Evolutionary conservation across 2,329 filamentous ascomycete genomes (phyloP).

Genomic region (Fusarium buxicola): DNA sequence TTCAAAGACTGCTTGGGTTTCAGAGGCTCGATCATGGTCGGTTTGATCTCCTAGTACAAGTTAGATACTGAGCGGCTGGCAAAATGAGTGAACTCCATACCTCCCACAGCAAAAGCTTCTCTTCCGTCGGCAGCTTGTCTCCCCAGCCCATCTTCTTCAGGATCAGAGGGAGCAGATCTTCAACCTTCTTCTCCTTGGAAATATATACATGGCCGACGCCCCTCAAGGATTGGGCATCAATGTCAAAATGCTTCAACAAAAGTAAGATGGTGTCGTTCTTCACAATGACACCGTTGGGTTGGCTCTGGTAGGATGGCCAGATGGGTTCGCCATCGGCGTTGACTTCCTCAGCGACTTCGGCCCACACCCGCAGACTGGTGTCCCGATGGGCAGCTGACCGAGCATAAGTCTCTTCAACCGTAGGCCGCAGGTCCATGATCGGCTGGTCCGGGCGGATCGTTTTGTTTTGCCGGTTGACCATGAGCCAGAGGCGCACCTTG

Average conservation of each 20-base stretch:
- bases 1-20: constrained; percentile 91
- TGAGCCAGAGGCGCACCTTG: constrained; percentile 87
- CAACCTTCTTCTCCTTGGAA: constrained; percentile 86
- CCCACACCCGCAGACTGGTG: constrained; percentile 84
- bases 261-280: constrained; percentile 79
- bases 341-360: constrained; percentile 79
- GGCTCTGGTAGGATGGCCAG: constrained; percentile 75
- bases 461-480: constrained; percentile 99
- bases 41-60: constrained; percentile 82
- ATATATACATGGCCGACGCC: constrained; percentile 90
- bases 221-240: constrained; percentile 76
- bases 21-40: constrained; percentile 94
- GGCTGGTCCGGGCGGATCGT: constrained; percentile 92
- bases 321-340: constrained; percentile 74
- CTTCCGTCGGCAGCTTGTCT: constrained; percentile 73
- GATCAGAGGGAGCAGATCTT: constrained; percentile 83
- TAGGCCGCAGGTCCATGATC: constrained; percentile 80
- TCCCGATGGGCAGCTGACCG: constrained; percentile 70
- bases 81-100: constrained; percentile 51
- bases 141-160: constrained; percentile 88
- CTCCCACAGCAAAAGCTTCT: constrained; percentile 81
- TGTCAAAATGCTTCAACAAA: constrained; percentile 93
- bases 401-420: constrained; percentile 75
- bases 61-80: constrained; percentile 11
- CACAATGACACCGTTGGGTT: constrained; percentile 66